Base-by-base conservation (phyloP, 768 basidiomycete species). In the Lactarius vividus region DNA sequence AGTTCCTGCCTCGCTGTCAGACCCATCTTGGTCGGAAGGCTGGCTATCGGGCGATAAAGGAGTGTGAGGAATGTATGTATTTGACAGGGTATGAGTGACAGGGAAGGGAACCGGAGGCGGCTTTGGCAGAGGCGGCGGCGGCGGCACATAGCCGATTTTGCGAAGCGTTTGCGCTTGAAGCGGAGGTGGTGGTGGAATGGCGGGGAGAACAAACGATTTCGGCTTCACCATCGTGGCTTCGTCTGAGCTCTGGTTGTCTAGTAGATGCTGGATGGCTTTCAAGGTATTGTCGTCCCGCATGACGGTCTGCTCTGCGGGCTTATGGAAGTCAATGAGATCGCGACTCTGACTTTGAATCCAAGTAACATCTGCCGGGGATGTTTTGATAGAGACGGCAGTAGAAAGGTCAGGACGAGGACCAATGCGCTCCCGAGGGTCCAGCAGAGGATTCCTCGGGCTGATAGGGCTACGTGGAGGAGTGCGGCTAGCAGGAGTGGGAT, bases 401-500 rank as follows among this genome's bases (percentile, higher is more conserved):
- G 70, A 56, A 40, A 57, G 56, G 62, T 71, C 66, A 9, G 62
- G 52, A 8, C 70, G 65, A 29, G 57, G 52, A n/a, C 63, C 65
- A 49, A 64, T 66, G 66, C 73, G 76, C 35, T 80, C 73, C 42
- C 77, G 77, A 16, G 77, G 69, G n/a, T 73, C 70, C 58, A 76
- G 75, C 33, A 78, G 76, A 9, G 81, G 83, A 60, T 81, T 82
- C 52, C 76, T 75, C 49, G 83, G 81, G 67, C 82, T 86, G 61
- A 83, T 78, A 13, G 89, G 89, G 56, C 88, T 89, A 42, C 83
- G 84, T 57, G 88, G 86, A 31, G 88, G 85, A 13, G 82, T 64
- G 28, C 64, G 64, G 20, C 61, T 62, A 10, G 40, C 57, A 11
- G 67, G 28, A 28, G 52, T 59, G 35, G 42, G 29, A 56, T 40